Conservation (phyloP, 345 rosid species). For the Cardamine occulta region DNA sequence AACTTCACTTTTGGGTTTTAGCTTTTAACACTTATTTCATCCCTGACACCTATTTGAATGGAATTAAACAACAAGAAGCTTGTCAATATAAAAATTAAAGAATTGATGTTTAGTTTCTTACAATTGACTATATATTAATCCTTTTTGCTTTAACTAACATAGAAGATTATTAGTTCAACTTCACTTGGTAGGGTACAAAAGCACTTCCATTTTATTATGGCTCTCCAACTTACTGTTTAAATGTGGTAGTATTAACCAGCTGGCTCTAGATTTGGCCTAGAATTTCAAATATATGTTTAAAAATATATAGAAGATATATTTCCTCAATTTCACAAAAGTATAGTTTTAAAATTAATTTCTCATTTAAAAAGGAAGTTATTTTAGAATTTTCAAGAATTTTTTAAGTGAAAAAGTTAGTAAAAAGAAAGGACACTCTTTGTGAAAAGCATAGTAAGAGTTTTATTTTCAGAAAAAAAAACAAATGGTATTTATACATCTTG, state of each 20-base stretch:
- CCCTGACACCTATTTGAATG: background rate
- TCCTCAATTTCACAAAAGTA: background rate
- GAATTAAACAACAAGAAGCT: background rate
- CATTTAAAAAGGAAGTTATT: background rate
- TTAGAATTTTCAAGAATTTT: too few relatives aligned
- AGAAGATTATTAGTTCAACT: background rate
- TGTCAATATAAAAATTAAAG: background rate
- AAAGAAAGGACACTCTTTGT: background rate
- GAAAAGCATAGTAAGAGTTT: background rate
- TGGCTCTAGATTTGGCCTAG: too few relatives aligned
- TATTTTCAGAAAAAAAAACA: background rate
- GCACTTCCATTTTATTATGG: background rate
- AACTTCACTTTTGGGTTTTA: slow-evolving; percentile 16
- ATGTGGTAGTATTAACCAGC: too few relatives aligned
- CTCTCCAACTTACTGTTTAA: background rate
- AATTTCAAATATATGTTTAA: too few relatives aligned
- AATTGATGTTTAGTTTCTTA: background rate
- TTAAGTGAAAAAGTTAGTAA: background rate
- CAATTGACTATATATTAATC: background rate
- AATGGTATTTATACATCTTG: slow-evolving; percentile 13
- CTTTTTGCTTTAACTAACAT: background rate
- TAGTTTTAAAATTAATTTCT: too few relatives aligned
- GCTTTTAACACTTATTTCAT: slow-evolving; percentile 14
- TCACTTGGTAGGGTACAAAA: background rate
- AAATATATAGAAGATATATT: background rate